Evolutionary conservation across 2,329 filamentous ascomycete species (phyloP).

Genomic region (Cadophora malorum): DNA sequence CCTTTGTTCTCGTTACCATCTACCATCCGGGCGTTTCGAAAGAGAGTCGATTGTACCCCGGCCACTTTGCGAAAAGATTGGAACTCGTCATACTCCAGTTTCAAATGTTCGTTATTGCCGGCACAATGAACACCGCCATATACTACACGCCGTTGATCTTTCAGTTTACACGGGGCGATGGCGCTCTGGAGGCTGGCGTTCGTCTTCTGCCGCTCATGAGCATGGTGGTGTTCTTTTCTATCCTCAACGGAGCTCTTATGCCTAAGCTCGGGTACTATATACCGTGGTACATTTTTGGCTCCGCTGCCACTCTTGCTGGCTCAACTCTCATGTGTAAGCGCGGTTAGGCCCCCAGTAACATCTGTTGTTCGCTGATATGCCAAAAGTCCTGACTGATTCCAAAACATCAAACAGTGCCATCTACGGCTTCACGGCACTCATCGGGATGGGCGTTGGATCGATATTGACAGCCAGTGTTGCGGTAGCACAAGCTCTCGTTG

Average conservation of each 20-base stretch:
- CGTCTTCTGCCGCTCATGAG: background rate
- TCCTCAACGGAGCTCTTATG: background rate
- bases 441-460: constrained; percentile 49
- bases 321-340: constrained; percentile 36
- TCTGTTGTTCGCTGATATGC: too few relatives aligned
- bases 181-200: background rate
- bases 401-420: constrained; percentile 37
- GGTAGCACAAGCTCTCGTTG: constrained; percentile 10
- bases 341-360: too few relatives aligned
- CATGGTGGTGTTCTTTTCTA: background rate
- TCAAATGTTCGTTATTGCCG: constrained; percentile 36
- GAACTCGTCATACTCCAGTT: constrained; percentile 7
- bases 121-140: constrained; percentile 46
- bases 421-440: constrained; percentile 47
- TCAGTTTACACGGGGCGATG: background rate
- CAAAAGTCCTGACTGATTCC: constrained; percentile 33
- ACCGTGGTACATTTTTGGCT: background rate
- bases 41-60: constrained; percentile 4
- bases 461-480: constrained; percentile 9
- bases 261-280: background rate
- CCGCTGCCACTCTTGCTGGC: constrained; percentile 32
- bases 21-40: constrained; percentile 9
- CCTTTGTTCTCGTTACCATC: constrained; percentile 1
- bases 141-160: background rate
- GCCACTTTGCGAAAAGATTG: background rate